Base-by-base conservation (phyloP, 2,329 filamentous ascomycete genomes). In the Aspergillus fumigatus region DNA sequence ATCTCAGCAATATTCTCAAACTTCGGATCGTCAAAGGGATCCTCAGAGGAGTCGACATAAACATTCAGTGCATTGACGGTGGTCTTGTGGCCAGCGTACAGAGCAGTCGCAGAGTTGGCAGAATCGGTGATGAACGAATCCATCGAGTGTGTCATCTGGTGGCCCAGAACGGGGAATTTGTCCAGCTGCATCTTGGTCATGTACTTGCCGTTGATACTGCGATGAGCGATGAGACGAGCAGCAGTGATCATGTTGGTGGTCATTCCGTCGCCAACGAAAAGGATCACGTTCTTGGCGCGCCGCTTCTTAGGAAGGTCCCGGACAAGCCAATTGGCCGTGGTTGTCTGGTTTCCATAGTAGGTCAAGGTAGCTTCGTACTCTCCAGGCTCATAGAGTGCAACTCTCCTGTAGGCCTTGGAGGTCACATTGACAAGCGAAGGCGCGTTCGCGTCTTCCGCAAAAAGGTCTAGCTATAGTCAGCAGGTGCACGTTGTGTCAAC, bases 141-240 rank as follows among this genome's bases (percentile, higher is more conserved):
- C 68, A 94, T 84, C 1, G 89, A 92, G 75, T 93, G 89, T 10
- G 90, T 92, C 87, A 94, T 93, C 75, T 93, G 90, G 72, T 95
- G 90, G 21, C 90, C 90, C 10, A 93, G 70, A n/a, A 92, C 83
- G 2, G 90, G 90, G 75, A 94, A 94, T 68, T 91, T 82, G 77
- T 95, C 90, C 79, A 95, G 80, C 68, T 85, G 81, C 81, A 95
- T 82, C 55, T 80, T 82, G 56, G 82, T 85, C 78, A 90, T 86
- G 73, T 93, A 95, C 72, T 88, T 89, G 64, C 90, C 90, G 68
- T 95, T 94, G 79, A 93, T 82, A 63, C 82, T 87, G 79, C 90
- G 88, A 79, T 95, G 90, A 19, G 82, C 90, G 54, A 95, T 85
- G 55, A 94, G 80, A 62, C 90, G 88, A 53, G 90, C 90, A 45